Conservation (phyloP, 805 yeast genomes). For the Myxozyma neglecta region DNA sequence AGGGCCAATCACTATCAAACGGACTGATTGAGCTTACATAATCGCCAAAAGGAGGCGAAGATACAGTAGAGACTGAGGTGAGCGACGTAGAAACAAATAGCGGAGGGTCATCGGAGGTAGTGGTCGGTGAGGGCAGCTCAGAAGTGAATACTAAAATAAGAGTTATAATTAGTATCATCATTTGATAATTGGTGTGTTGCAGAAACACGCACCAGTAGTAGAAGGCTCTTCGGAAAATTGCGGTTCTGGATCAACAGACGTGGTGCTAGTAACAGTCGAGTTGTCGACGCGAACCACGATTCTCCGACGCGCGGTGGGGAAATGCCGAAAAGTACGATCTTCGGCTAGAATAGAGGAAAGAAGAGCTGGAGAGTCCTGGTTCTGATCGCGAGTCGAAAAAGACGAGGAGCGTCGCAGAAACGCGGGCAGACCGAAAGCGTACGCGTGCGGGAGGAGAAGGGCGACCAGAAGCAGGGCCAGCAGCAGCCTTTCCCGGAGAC, state of each 20-base stretch:
- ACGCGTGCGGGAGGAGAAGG: not conserved
- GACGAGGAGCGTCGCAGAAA: constrained; percentile 2
- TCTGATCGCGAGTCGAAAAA: not conserved
- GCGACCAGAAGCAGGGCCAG: constrained; percentile 4
- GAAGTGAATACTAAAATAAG: not conserved
- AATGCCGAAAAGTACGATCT: constrained; percentile 13
- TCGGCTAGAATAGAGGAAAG: constrained; percentile 3
- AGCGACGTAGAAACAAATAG: not conserved
- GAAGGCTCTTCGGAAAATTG: not conserved
- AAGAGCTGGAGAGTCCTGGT: not conserved
- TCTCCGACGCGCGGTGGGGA: constrained; percentile 10
- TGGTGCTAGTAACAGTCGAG: constrained; percentile 5
- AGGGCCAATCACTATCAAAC: no score
- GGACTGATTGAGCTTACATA: no score
- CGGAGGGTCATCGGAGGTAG: not conserved
- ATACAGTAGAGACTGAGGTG: not conserved
- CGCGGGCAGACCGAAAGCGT: constrained; percentile 4
- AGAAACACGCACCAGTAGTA: not conserved
- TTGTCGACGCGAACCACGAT: constrained; percentile 19
- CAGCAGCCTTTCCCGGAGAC: constrained; percentile 12
- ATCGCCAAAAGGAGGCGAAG: not conserved
- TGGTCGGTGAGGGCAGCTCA: not conserved
- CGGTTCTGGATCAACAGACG: not conserved
- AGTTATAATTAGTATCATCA: not conserved
- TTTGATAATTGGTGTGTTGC: not conserved